Conservation (phyloP, 805 yeast genomes). For the Cyberlindnera veronae region DNA sequence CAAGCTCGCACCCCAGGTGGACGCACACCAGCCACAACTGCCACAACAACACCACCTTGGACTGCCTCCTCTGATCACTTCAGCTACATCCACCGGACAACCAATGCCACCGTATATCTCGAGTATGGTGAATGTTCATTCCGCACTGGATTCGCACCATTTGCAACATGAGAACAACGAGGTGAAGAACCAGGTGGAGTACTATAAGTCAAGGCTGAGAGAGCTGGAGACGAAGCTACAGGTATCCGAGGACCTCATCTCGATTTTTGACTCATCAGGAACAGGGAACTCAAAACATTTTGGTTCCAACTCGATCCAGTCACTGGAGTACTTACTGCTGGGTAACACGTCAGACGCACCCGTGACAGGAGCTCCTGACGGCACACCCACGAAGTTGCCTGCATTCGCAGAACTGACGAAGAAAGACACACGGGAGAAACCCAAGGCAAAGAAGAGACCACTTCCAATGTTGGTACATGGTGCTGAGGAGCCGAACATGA, state of each 20-base stretch:
- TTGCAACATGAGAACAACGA: not conserved
- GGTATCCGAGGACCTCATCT: conserved; percentile 20
- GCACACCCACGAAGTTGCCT: not conserved
- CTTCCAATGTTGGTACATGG: conserved; percentile 13
- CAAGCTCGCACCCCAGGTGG: conserved; percentile 7
- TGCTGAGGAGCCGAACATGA: conserved; percentile 6
- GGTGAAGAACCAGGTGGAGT: not conserved
- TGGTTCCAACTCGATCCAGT: conserved; percentile 14
- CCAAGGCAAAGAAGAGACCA: conserved; percentile 2
- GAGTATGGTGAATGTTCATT: no score
- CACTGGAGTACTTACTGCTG: conserved; percentile 13
- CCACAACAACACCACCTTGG: not conserved
- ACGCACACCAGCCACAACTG: no score
- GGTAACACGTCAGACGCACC: no score
- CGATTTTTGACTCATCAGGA: conserved; percentile 24
- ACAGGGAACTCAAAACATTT: conserved; percentile 8
- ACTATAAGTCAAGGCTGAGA: conserved; percentile 11
- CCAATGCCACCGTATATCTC: no score
- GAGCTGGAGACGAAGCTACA: conserved; percentile 22
- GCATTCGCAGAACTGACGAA: conserved; percentile 2
- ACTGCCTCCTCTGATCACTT: no score
- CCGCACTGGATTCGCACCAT: not conserved
- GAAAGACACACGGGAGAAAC: not conserved
- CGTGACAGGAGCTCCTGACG: no score
- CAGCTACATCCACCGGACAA: not conserved